phyloP scores from a whole-genome alignment of 2,329 filamentous ascomycete genomes.

The Fusarium mangiferae region DNA sequence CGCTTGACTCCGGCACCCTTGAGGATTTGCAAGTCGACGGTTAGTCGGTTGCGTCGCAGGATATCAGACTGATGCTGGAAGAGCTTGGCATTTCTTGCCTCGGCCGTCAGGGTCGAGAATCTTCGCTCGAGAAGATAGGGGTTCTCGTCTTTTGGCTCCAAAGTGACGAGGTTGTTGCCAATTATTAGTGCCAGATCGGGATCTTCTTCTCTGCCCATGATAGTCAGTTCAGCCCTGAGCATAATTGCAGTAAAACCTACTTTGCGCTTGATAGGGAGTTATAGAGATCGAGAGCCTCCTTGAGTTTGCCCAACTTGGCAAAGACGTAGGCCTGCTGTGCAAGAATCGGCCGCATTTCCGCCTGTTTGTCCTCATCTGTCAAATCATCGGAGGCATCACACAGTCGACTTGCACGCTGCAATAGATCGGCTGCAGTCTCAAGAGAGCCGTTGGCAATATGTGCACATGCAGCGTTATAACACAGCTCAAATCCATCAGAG shows the following conservation, averaged over 20 bases:
- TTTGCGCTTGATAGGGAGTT: slow-evolving; percentile 68
- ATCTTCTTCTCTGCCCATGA: slow-evolving; percentile 68
- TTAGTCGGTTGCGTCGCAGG: slow-evolving; percentile 69
- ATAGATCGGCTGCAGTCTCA: slow-evolving; percentile 69
- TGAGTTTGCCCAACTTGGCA: slow-evolving; percentile 70
- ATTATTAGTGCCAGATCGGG: slow-evolving; percentile 73
- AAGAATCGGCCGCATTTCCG: slow-evolving; percentile 78
- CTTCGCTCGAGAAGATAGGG: slow-evolving; percentile 75
- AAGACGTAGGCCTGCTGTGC: slow-evolving; percentile 81
- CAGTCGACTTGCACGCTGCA: slow-evolving; percentile 76
- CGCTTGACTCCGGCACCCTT: slow-evolving; percentile 72
- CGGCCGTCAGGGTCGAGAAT: slow-evolving; percentile 63
- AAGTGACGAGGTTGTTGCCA: slow-evolving; percentile 68
- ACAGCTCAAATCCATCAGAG: slow-evolving; percentile 81
- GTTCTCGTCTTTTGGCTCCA: slow-evolving; percentile 62
- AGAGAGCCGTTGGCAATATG: slow-evolving; percentile 77
- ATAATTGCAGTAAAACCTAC: slow-evolving; percentile 56
- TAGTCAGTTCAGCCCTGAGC: neutral
- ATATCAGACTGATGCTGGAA: slow-evolving; percentile 75
- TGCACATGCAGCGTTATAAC: slow-evolving; percentile 82
- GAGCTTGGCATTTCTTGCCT: slow-evolving; percentile 69
- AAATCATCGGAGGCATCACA: slow-evolving; percentile 80
- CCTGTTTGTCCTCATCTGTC: slow-evolving; percentile 76
- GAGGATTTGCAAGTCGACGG: slow-evolving; percentile 72
- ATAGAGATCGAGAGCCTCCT: slow-evolving; percentile 72